A percentile compares a stretch with the other conserved stretches of the same genome.
These are phyloP conservation scores for Calonectria crousiana DNA, from an alignment of 2,329 filamentous ascomycete species.

Conservation along the genomic window DNA sequence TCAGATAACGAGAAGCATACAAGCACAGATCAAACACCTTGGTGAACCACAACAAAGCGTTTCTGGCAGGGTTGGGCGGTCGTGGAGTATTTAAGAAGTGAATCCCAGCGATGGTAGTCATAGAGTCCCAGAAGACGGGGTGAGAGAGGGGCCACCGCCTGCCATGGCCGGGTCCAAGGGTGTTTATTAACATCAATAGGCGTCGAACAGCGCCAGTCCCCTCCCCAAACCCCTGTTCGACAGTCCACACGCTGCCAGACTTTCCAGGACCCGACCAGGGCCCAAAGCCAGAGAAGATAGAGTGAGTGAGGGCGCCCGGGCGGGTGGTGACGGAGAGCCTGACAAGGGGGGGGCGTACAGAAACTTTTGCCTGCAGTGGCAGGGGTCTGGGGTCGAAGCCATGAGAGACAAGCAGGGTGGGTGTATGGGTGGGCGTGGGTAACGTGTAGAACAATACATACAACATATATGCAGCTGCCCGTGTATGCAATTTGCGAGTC, in stretches of 20 bases:
- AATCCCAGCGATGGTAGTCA: slow-evolving; percentile 40
- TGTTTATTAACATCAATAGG: slow-evolving; percentile 41
- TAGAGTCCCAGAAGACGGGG: slow-evolving; percentile 36
- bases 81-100: slow-evolving; percentile 42
- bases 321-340: slow-evolving; percentile 24
- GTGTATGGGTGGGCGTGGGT: slow-evolving; percentile 21
- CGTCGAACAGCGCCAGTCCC: slow-evolving; percentile 25
- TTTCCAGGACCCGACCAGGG: slow-evolving; percentile 26
- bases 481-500: slow-evolving; percentile 27
- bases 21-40: background rate
- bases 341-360: slow-evolving; percentile 26
- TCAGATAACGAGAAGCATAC: slow-evolving; percentile 14
- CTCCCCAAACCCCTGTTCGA: slow-evolving; percentile 37
- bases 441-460: slow-evolving; percentile 26
- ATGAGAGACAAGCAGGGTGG: slow-evolving; percentile 36
- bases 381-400: slow-evolving; percentile 38
- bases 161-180: slow-evolving; percentile 35
- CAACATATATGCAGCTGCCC: slow-evolving; percentile 26
- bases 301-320: slow-evolving; percentile 24
- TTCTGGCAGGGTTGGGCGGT: slow-evolving; percentile 24
- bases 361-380: slow-evolving; percentile 24
- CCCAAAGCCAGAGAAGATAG: slow-evolving; percentile 19
- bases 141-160: slow-evolving; percentile 31
- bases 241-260: slow-evolving; percentile 34
- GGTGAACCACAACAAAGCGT: slow-evolving; percentile 23